Percentiles rank a stretch among this genome's conserved stretches.
Evolutionary conservation across 352 stramenopile genomes (phyloP).

Genomic region (Phytophthora constricta): DNA sequence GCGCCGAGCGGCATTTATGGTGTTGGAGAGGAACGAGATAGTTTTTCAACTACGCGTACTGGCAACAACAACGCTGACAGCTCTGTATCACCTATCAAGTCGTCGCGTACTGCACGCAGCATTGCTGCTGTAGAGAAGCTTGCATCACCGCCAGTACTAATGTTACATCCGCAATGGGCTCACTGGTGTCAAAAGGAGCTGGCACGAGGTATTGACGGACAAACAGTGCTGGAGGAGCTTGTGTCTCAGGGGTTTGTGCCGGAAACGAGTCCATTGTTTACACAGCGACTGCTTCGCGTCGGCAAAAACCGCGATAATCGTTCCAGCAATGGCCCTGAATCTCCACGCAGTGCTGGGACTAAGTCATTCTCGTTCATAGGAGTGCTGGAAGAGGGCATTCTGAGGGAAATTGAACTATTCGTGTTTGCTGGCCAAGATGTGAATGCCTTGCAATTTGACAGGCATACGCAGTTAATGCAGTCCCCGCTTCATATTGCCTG

Average conservation of each 20-base stretch:
- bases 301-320: slow-evolving; percentile 39
- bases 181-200: slow-evolving; percentile 74
- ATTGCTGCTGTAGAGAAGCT: slow-evolving; percentile 33
- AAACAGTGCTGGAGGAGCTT: slow-evolving; percentile 63
- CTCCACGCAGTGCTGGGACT: slow-evolving; percentile 23
- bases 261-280: slow-evolving; percentile 58
- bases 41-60: neutral
- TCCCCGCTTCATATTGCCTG: slow-evolving; percentile 64
- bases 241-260: slow-evolving; percentile 55
- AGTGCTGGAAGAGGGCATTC: slow-evolving; percentile 49
- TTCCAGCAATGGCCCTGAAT: slow-evolving; percentile 35
- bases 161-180: slow-evolving; percentile 65
- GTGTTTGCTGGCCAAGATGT: slow-evolving; percentile 71
- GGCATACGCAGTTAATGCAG: slow-evolving; percentile 39
- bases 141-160: slow-evolving; percentile 23
- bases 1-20: slow-evolving; percentile 55
- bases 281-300: slow-evolving; percentile 50
- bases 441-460: slow-evolving; percentile 46
- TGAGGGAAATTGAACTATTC: slow-evolving; percentile 68
- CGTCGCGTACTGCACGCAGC: slow-evolving; percentile 28
- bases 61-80: slow-evolving; percentile 11
- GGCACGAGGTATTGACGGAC: slow-evolving; percentile 61
- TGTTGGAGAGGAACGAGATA: slow-evolving; percentile 9
- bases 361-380: slow-evolving; percentile 56
- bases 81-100: slow-evolving; percentile 18